These are phyloP conservation scores for Obelidium mucronatum DNA, from an alignment of 192 early-diverging fungal genomes.

Conservation along the genomic window DNA sequence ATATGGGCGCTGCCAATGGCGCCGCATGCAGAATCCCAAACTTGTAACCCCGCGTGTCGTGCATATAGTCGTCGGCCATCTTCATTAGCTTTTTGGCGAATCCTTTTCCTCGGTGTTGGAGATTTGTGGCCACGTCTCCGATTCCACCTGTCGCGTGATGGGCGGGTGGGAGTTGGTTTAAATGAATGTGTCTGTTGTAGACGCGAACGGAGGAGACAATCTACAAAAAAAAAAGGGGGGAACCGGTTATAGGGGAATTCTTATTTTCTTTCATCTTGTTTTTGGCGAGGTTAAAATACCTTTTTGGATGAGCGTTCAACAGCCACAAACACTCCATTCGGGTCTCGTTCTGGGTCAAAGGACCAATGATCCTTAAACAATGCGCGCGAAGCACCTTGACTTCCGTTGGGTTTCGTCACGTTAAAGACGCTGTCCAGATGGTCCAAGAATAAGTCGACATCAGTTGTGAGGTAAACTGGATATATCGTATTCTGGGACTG, in stretches of 20 bases:
- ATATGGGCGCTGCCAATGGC: slow-evolving; percentile 34
- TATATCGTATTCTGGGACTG: slow-evolving; percentile 1
- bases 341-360: slow-evolving; percentile 16
- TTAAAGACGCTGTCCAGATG: slow-evolving; percentile 35
- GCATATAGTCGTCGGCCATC: slow-evolving; percentile 32
- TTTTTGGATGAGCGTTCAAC: neutral
- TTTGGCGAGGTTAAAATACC: slow-evolving; percentile 2
- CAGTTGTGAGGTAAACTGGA: neutral
- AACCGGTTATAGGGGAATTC: neutral
- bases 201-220: slow-evolving; percentile 38
- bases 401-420: slow-evolving; percentile 32
- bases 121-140: slow-evolving; percentile 37
- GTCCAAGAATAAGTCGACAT: slow-evolving; percentile 30
- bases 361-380: slow-evolving; percentile 38
- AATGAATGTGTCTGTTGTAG: slow-evolving; percentile 30
- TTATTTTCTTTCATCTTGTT: neutral
- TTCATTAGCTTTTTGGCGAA: slow-evolving; percentile 34
- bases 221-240: neutral
- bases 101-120: slow-evolving; percentile 34
- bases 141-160: slow-evolving; percentile 31
- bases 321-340: slow-evolving; percentile 25
- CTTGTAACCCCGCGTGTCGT: neutral
- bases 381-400: slow-evolving; percentile 24
- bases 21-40: slow-evolving; percentile 38
- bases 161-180: neutral